These are phyloP conservation scores for Hygrocybe punicea DNA, from an alignment of 768 basidiomycete species.

Conservation along the genomic window DNA sequence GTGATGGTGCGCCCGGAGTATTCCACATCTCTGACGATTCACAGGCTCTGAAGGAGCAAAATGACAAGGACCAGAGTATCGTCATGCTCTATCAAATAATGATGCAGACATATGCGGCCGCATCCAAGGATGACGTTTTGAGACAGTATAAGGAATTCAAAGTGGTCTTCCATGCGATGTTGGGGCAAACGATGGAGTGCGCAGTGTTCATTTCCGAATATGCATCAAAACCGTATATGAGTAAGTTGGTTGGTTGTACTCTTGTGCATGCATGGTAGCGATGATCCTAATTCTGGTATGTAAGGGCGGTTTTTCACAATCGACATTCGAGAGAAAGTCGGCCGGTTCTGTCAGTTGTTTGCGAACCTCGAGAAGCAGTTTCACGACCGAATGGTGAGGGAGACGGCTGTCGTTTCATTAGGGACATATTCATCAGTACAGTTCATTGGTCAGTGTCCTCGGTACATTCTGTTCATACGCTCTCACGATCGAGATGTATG, in stretches of 20 bases:
- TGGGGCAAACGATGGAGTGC: constrained; percentile 35
- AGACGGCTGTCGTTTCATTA: too few species aligned
- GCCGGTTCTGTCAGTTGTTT: not conserved
- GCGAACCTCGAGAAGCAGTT: not conserved
- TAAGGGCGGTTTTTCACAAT: not conserved
- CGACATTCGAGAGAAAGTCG: not conserved
- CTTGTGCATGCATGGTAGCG: not conserved
- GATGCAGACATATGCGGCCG: constrained; percentile 30
- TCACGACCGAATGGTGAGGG: not conserved
- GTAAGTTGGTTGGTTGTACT: constrained; percentile 15
- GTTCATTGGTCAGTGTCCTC: too few species aligned
- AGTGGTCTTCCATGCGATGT: constrained; percentile 19
- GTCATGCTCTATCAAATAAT: constrained; percentile 25
- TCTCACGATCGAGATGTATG: too few species aligned
- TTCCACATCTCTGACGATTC: not conserved
- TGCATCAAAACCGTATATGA: constrained; percentile 30
- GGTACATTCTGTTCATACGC: too few species aligned
- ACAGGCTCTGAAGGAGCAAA: constrained; percentile 30
- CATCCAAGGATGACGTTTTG: constrained; percentile 24
- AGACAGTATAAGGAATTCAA: constrained; percentile 27
- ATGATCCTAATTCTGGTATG: not conserved
- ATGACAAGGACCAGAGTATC: constrained; percentile 23
- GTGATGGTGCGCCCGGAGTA: too few species aligned
- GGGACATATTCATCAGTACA: too few species aligned
- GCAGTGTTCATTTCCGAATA: constrained; percentile 35